These are phyloP conservation scores for Zalerion maritima DNA, from an alignment of 495 filamentous ascomycete species.

Conservation along the genomic window DNA sequence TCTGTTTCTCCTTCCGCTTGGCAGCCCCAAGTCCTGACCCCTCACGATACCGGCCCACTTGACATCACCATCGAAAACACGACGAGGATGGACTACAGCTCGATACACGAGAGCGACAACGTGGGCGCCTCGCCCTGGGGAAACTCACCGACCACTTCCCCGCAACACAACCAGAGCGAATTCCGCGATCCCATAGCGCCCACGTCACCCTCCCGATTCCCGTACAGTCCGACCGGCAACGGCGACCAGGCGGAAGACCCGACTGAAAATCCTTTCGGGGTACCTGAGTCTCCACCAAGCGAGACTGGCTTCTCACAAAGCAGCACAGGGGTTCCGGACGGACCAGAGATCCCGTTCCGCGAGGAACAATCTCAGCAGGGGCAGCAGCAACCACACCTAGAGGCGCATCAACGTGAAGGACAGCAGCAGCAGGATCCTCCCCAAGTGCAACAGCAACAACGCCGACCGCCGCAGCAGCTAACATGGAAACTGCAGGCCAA, in stretches of 20 bases:
- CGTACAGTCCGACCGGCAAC: conserved; percentile 19
- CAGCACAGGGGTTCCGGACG: conserved; percentile 10
- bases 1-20: too few species aligned
- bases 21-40: too few species aligned
- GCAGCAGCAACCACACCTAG: conserved; percentile 31
- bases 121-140: conserved; percentile 66
- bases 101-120: conserved; percentile 60
- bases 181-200: conserved; percentile 31
- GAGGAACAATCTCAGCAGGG: conserved; percentile 28
- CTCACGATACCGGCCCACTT: too few species aligned
- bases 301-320: too few species aligned
- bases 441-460: conserved; percentile 13
- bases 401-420: conserved; percentile 19
- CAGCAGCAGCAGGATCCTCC: conserved; percentile 19
- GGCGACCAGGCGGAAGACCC: conserved; percentile 9
- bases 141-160: conserved; percentile 46
- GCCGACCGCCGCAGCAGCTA: conserved; percentile 36
- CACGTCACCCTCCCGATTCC: conserved; percentile 20
- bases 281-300: too few species aligned
- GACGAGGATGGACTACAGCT: conserved; percentile 71
- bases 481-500: conserved; percentile 89
- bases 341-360: conserved; percentile 19
- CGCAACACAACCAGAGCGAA: conserved; percentile 42
- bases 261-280: too few species aligned
- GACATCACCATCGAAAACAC: conserved; percentile 1